Conservation (phyloP, 1,284 basidiomycete species). For the Leccinum pachyderme region DNA sequence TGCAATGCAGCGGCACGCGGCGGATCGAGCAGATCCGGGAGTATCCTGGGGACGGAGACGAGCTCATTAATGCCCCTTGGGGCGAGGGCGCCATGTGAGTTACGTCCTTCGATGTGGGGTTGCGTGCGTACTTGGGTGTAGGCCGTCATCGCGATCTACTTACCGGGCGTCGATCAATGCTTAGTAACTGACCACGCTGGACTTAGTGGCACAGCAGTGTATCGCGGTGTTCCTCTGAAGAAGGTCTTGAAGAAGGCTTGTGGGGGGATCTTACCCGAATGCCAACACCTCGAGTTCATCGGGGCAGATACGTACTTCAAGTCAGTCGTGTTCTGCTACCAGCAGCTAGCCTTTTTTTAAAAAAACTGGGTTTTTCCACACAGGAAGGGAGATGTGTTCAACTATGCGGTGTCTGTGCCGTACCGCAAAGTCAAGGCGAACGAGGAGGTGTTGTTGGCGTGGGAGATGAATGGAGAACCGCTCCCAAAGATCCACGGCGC, state of each 20-base stretch:
- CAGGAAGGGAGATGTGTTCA: conserved; percentile 50
- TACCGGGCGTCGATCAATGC: neutral
- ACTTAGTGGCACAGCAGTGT: conserved; percentile 40
- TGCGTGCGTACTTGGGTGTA: neutral
- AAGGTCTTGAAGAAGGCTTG: conserved; percentile 53
- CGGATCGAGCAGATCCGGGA: conserved; percentile 52
- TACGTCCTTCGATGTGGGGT: neutral
- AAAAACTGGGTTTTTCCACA: conserved; percentile 15
- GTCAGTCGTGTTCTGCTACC: conserved; percentile 27
- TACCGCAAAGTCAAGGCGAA: conserved; percentile 48
- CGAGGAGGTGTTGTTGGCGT: conserved; percentile 56
- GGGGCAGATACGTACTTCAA: conserved; percentile 62
- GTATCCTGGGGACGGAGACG: conserved; percentile 59
- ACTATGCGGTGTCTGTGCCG: conserved; percentile 56
- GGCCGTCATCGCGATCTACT: neutral
- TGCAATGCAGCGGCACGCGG: conserved; percentile 55
- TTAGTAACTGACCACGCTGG: conserved; percentile 20
- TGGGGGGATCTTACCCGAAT: conserved; percentile 48
- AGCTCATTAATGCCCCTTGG: conserved; percentile 55
- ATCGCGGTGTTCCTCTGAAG: conserved; percentile 52
- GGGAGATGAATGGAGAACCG: conserved; percentile 56
- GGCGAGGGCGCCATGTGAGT: conserved; percentile 55
- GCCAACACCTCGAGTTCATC: conserved; percentile 54
- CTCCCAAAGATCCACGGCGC: conserved; percentile 56
- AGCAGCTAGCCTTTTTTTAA: neutral